Base-by-base conservation (phyloP, 2,329 filamentous ascomycete genomes). In the Cladophialophora immunda region DNA sequence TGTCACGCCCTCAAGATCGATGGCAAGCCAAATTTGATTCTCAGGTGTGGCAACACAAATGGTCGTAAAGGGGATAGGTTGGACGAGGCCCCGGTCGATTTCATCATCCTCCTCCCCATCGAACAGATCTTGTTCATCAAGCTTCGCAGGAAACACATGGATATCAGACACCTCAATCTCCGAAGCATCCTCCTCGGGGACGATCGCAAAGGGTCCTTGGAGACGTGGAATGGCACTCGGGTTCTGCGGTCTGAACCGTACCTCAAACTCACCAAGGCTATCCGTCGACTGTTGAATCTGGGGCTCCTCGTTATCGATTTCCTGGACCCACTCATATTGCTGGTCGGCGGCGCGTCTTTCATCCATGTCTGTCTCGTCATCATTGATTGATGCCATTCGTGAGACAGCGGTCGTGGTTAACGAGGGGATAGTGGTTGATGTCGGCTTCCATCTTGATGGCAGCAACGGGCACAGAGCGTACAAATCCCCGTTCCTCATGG, bases 391-490 rank as follows among this genome's bases (percentile, higher is more conserved):
- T 4, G 81, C 75, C 30, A 90, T 80, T 70, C 92, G 93, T 45
- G 92, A 89, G 29, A 96, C 89, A 65, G 97, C 91, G 8, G 91
- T 91, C 0, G 94, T 89, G 0, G 92, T 92, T 25, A 97, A 84
- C 0, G 93, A 93, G 2, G 93, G 91, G 15, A 97, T 88, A 34
- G 95, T 83, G 0, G 91, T 90, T 1, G 89, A 85, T 15, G 90
- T 89, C 27, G 91, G 89, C 27, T 92, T 88, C 93, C 94, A 98
- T 73, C 90, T 92, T 59, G 89, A 89, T 0, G 95, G 95, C 34
- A 99, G 83, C 47, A 99, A 84, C 1, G 95, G 95, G 76, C 94
- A 97, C 8, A 99, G 82, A 1, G 94, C 94, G 75, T 99, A 99
- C 5, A 98, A 86, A 75, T 97, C 94, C 3, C 95, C 95, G 67